Evolutionary conservation across 805 yeast species (phyloP).

Genomic region (Myxozyma monticola): DNA sequence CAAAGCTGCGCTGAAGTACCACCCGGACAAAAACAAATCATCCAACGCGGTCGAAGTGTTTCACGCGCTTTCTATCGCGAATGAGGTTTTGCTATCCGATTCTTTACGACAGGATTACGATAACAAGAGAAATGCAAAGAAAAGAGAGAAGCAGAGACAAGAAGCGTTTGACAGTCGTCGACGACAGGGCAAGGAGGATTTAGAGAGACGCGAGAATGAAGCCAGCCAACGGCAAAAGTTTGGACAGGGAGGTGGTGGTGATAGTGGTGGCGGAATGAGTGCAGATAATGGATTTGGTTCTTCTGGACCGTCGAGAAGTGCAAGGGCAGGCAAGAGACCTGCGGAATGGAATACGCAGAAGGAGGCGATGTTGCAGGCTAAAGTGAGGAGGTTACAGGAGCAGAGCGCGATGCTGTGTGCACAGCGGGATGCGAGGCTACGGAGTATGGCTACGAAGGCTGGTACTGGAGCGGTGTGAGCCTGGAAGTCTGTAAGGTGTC

Average conservation of each 20-base stretch:
- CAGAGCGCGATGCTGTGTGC: conserved; percentile 24
- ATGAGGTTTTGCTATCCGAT: conserved; percentile 77
- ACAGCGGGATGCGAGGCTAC: conserved; percentile 20
- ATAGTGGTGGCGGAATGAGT: not conserved
- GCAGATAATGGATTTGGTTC: not conserved
- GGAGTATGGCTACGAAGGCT: too few relatives aligned
- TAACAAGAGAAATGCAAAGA: conserved; percentile 22
- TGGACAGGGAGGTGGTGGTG: not conserved
- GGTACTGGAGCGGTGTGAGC: too few relatives aligned
- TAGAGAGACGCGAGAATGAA: conserved; percentile 24
- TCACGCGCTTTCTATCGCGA: conserved; percentile 94
- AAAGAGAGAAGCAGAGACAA: conserved; percentile 14
- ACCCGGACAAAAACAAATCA: conserved; percentile 84
- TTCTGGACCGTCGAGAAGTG: not conserved
- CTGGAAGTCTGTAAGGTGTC: too few relatives aligned
- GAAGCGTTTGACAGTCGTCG: conserved; percentile 21
- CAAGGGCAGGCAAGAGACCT: conserved; percentile 3
- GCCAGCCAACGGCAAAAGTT: not conserved
- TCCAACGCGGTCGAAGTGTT: conserved; percentile 82
- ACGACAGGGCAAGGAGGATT: conserved; percentile 22
- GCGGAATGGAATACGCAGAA: conserved; percentile 9
- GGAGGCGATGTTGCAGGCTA: conserved; percentile 17
- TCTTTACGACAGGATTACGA: conserved; percentile 87
- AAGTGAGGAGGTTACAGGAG: conserved; percentile 21
- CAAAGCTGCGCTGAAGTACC: conserved; percentile 75